Evolutionary conservation across 2,329 filamentous ascomycete genomes (phyloP).

Genomic region (Colletotrichum ledebouriae): DNA sequence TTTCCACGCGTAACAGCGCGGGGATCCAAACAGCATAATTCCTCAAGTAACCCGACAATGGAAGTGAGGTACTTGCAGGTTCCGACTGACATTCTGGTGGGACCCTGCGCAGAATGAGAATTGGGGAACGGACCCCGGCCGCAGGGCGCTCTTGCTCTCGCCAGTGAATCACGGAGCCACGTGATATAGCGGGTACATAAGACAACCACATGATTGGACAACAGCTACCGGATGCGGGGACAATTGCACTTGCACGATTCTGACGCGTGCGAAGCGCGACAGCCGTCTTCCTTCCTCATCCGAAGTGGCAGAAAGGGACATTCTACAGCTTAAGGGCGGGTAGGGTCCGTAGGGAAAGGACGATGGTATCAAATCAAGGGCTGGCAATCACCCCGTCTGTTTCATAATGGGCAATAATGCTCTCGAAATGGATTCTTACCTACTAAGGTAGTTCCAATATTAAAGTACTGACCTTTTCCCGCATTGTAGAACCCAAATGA

Average conservation of each 20-base stretch:
- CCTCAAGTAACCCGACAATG: background rate
- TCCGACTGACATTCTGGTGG: background rate
- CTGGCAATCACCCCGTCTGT: constrained; percentile 6
- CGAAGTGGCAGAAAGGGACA: constrained; percentile 2
- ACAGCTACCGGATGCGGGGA: constrained; percentile 12
- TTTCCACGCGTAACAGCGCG: too few relatives aligned
- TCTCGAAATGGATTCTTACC: background rate
- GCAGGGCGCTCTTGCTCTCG: constrained; percentile 21
- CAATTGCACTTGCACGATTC: constrained; percentile 34
- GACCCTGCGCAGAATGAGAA: constrained; percentile 20
- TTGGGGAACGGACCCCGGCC: constrained; percentile 8
- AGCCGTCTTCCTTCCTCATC: constrained; percentile 3
- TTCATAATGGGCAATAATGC: constrained; percentile 15
- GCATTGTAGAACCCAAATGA: background rate
- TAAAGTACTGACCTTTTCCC: background rate
- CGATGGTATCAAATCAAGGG: constrained; percentile 9
- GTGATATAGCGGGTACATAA: constrained; percentile 40
- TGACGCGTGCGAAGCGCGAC: constrained; percentile 42
- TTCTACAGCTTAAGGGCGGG: background rate
- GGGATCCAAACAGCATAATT: too few relatives aligned
- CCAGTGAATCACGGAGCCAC: constrained; percentile 36
- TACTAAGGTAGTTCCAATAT: background rate
- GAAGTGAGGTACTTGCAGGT: background rate
- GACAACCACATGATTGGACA: constrained; percentile 35
- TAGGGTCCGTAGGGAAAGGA: constrained; percentile 5